Evolutionary conservation across 306 rosid genomes (phyloP), one percentile per base, ranked within the genome.

Genomic region (Fagus sylvatica): DNA sequence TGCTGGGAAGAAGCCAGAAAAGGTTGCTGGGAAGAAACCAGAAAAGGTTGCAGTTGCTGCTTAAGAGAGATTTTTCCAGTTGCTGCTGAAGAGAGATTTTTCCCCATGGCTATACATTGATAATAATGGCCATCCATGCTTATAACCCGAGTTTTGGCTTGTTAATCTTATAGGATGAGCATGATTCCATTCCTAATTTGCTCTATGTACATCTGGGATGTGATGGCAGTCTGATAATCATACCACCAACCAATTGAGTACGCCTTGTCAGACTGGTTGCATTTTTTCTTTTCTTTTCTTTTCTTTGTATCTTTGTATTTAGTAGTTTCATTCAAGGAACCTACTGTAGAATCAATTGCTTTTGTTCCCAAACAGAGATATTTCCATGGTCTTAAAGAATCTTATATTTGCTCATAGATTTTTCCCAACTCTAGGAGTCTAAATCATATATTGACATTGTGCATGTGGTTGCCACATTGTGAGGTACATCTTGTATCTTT

Each of bases 11-110:
- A 90, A 88, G 76, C 75, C 76, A 71, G 91, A 83, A 86, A 84
- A 92, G 88, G 93, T 84, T 84, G 87, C 87, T 43, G 77, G 76
- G 83, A 88, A 87, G 84, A 90, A 88, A 74, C 75, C 74, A 71
- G 91, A 86, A 86, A 84, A 92, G 88, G 93, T 87, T 84, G 88
- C 87, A 22, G 88, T 79, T 79, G 48, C 89, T 79, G 86, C 92
- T 30, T 92, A 83, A 82, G 65, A 72, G 69, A 17, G 61, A 74
- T n/a, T 17, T 6, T 16, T 49, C 10, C 87, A n/a, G 87, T 78
- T 80, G 53, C 89, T 79, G 86, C 92, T 34, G 90, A 83, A 82
- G 65, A 72, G 69, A 17, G 43, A 54, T 8, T 46, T n/a, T 17
- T 56, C 53, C 3, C 16, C 46, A 40, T 13, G 36, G 40, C 49